Evolutionary conservation across 2,329 filamentous ascomycete species (phyloP), one percentile per base, ranked within the genome.

Genomic region (Alternaria arbusti): DNA sequence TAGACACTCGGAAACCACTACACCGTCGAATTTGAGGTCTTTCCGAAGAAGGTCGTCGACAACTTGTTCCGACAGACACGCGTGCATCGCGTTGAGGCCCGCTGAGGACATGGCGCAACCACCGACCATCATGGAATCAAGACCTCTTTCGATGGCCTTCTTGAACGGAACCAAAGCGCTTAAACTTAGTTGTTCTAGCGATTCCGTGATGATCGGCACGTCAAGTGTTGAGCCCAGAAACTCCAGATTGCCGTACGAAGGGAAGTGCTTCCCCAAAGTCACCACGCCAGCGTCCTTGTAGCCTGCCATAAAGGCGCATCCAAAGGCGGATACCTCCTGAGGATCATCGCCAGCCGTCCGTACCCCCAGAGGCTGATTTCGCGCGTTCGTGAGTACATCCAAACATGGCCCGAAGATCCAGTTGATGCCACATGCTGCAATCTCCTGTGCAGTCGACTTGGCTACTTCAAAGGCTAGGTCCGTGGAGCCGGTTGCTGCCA

Each of bases 101-200:
- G 92, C 89, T 59, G 95, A 97, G 6, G 93, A 91, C 82, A 98
- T 97, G 23, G 93, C 94, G 73, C 94, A 97, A 15, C 95, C 95
- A 26, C 95, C 95, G 9, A 98, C 92, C 84, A 98, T 97, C 89
- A 98, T 97, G 30, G 92, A 91, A 80, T 97, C 95, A 13, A 98
- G 82, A 1, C 95, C 94, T 52, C 93, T 90, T 15, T 89, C 87
- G 67, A 97, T 94, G 12, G 95, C 94, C 78, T 96, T 96, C 57
- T 94, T 89, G 76, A 97, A 98, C 0, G 95, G 95, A 5, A 97
- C 90, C 30, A 98, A 83, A 26, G 95, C 95, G 72, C 91, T 96
- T n/a, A 97, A 83, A 68, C 93, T 97, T 47, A 98, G 84, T 74
- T 97, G 94, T 76, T 97, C 95, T 12, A 97, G 82, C 0, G 94